Base-by-base conservation (phyloP, 306 rosid genomes). In the Astragalus membranaceus region DNA sequence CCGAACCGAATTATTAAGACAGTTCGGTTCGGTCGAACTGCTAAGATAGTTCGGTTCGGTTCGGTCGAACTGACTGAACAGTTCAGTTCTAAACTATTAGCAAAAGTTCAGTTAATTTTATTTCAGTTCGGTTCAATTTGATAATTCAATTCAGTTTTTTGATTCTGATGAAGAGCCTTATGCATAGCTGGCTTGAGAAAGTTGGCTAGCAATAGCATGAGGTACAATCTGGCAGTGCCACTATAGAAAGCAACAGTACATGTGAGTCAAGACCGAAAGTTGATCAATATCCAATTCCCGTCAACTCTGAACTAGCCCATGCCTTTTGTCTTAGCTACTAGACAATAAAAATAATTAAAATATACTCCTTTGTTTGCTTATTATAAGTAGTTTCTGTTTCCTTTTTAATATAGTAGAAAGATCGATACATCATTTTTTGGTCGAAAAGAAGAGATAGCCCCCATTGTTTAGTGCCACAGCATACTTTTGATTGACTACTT, bases 171-270 rank as follows among this genome's bases (percentile, higher is more conserved):
- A n/a, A n/a, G n/a, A n/a, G n/a, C n/a, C n/a, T n/a, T n/a, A 26
- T 26, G 30, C 30, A 26, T 44, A 10, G 10, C 20, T 26, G 48
- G 52, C 52, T 78, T 29, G 16, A 13, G 16, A 8, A 9, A n/a
- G 67, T 29, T 35, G n/a, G n/a, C n/a, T n/a, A n/a, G n/a, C n/a
- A n/a, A n/a, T n/a, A 36, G 23, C 30, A 26, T 9, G 56, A 46
- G 59, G 76, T 54, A 66, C 68, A 74, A 56, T 50, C 73, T 69
- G 70, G 82, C 76, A 76, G 50, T 52, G 75, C 13, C 76, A 75
- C 56, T 69, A 64, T 66, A 54, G 79, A 61, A 78, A 70, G 78
- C 76, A 67, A 76, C 78, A 23, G 14, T 71, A 82, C 87, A 77
- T 77, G 88, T 69, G 84, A 66, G 36, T 35, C 11, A 54, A 69